A percentile compares a stretch with the other conserved stretches of the same genome.
phyloP scores from a whole-genome alignment of 805 yeast species.

The Myxozyma lipomycoides region DNA sequence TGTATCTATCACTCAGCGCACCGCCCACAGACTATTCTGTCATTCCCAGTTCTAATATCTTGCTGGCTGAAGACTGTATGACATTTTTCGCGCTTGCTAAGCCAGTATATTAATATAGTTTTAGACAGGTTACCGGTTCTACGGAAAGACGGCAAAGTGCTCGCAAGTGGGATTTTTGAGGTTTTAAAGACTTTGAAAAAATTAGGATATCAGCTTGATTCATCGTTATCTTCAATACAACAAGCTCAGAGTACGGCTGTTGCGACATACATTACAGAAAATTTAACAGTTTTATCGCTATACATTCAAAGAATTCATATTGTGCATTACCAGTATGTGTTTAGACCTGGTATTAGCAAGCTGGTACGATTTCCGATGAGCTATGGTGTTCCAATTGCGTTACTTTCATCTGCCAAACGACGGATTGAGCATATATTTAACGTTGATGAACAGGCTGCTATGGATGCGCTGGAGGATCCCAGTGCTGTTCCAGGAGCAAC shows the following conservation, averaged over 20 bases:
- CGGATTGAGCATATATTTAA: constrained; percentile 17
- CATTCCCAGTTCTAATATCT: constrained; percentile 25
- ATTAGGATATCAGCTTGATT: constrained; percentile 12
- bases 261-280: constrained; percentile 14
- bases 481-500: constrained; percentile 14
- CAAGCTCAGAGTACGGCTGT: constrained; percentile 22
- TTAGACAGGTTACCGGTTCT: constrained; percentile 19
- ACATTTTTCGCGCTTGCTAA: neutral
- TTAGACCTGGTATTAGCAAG: constrained; percentile 24
- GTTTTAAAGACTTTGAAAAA: constrained; percentile 25
- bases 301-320: constrained; percentile 28
- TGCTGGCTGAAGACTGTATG: constrained; percentile 16
- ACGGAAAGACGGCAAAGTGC: constrained; percentile 8
- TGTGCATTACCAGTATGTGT: constrained; percentile 21
- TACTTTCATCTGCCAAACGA: constrained; percentile 15
- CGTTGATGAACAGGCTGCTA: constrained; percentile 8
- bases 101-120: neutral
- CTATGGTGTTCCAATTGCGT: constrained; percentile 17
- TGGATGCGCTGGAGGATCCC: neutral
- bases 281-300: constrained; percentile 20
- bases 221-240: constrained; percentile 6
- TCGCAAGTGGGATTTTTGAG: constrained; percentile 24
- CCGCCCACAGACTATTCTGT: constrained; percentile 6
- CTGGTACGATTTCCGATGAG: constrained; percentile 22
- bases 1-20: constrained; percentile 16